A percentile compares a stretch with the other conserved stretches of the same genome.
Evolutionary conservation across 306 rosid species (phyloP).

Genomic region (Prunus fruticosa): DNA sequence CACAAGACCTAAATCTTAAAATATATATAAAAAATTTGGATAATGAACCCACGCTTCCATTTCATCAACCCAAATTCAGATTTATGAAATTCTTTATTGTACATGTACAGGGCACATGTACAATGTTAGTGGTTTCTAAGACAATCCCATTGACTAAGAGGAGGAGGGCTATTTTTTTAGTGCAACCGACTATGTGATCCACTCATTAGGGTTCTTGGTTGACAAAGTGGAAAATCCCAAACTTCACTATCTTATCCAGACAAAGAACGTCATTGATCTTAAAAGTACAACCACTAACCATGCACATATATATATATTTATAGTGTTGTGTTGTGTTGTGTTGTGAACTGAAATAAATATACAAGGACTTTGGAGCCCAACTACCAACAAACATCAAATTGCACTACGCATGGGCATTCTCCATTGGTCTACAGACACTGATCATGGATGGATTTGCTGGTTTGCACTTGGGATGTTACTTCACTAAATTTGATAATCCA

Average conservation of each 20-base stretch:
- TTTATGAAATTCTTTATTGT: background rate
- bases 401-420: conserved; percentile 9
- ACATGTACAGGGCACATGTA: conserved; percentile 18
- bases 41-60: conserved; percentile 5
- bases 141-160: conserved; percentile 20
- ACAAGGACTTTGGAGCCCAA: conserved; percentile 8
- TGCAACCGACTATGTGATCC: conserved; percentile 35
- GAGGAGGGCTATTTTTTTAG: conserved; percentile 1
- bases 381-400: conserved; percentile 13
- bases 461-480: conserved; percentile 8
- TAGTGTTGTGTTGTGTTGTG: background rate
- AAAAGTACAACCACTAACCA: conserved; percentile 23
- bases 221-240: background rate
- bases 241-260: conserved; percentile 7
- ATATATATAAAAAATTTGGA: background rate
- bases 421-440: conserved; percentile 2
- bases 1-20: conserved; percentile 1
- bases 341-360: conserved; percentile 6
- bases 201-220: conserved; percentile 3
- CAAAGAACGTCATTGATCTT: background rate
- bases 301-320: background rate
- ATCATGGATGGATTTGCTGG: conserved; percentile 17
- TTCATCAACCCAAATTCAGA: conserved; percentile 1
- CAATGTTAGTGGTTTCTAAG: conserved; percentile 18
- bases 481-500: background rate